phyloP scores from a whole-genome alignment of 305 asterid species.

The Stenogyne calaminthoides region DNA sequence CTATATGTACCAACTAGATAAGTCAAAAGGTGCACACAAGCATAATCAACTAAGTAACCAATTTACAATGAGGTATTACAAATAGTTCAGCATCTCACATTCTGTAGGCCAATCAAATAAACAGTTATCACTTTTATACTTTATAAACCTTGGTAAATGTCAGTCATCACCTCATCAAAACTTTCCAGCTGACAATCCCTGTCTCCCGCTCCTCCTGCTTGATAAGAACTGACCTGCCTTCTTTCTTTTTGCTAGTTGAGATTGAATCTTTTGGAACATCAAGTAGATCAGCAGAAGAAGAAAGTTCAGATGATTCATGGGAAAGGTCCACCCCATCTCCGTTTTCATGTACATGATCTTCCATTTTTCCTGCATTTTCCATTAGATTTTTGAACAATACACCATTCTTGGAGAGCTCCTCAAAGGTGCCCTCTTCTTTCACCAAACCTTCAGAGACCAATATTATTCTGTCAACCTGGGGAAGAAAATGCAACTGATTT shows the following conservation, averaged over 20 bases:
- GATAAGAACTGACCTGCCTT: conserved; percentile 76
- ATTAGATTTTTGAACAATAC: conserved; percentile 75
- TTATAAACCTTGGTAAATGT: conserved; percentile 19
- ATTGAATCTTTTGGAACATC: conserved; percentile 49
- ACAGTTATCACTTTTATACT: not conserved
- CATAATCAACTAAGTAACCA: not conserved
- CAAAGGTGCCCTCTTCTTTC: conserved; percentile 96
- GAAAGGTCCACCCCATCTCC: conserved; percentile 39
- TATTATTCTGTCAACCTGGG: conserved; percentile 78
- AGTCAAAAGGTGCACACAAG: not conserved
- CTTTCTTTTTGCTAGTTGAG: conserved; percentile 47
- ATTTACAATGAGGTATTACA: not conserved
- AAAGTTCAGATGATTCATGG: conserved; percentile 36
- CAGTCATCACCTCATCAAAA: conserved; percentile 63
- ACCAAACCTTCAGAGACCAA: conserved; percentile 77
- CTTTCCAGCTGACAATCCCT: conserved; percentile 86
- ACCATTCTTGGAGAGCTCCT: conserved; percentile 81
- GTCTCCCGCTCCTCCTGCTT: conserved; percentile 97
- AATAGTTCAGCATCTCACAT: not conserved
- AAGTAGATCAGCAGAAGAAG: conserved; percentile 31
- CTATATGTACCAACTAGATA: conserved; percentile 7
- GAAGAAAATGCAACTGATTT: conserved; percentile 91
- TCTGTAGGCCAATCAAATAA: not conserved
- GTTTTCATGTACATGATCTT: conserved; percentile 56
- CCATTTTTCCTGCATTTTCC: conserved; percentile 96